Base-by-base conservation (phyloP, 495 filamentous ascomycete genomes). In the Penicillium coffeae region DNA sequence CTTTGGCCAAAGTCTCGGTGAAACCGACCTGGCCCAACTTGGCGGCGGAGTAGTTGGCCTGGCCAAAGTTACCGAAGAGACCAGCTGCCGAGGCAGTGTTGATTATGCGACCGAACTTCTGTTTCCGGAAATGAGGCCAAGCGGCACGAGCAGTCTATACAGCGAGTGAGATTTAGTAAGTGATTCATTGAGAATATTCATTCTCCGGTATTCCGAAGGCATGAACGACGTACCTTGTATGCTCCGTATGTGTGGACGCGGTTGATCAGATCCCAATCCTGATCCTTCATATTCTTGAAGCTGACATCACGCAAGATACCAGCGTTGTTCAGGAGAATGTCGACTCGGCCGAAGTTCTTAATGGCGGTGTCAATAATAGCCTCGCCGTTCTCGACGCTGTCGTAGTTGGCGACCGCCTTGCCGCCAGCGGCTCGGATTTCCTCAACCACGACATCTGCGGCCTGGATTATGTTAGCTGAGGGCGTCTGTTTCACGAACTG, bases 211-310 rank as follows among this genome's bases (percentile, higher is more conserved):
- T 19, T 2, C 13, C 15, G 16, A 15, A 33, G 16, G n/a, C n/a
- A 10, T n/a, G 3, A 38, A 32, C 25, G 19, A n/a, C 56, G 38
- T 40, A 85, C 82, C 76, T 96, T 97, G 77, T 95, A 98, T 57
- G 89, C 84, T 58, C 93, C 93, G 69, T 86, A 89, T 49, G 96
- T 87, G 71, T 98, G 93, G 38, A 98, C 93, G 64, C 81, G 84
- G 65, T 91, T 85, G 64, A 96, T 84, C 51, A 97, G 71, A 63
- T 98, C 94, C 93, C 94, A 98, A 68, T 98, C 94, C 64, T 83
- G 67, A 65, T 97, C 92, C 65, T 85, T 90, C 89, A 97, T 96
- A 72, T 98, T 98, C 83, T 95, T 95, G 75, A 98, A 97, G 76
- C 86, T 90, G 61, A 98, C 64, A 76, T 98, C 93, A 48, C 93